Base-by-base conservation (phyloP, 805 yeast species). In the Tetrapisispora fleetii region DNA sequence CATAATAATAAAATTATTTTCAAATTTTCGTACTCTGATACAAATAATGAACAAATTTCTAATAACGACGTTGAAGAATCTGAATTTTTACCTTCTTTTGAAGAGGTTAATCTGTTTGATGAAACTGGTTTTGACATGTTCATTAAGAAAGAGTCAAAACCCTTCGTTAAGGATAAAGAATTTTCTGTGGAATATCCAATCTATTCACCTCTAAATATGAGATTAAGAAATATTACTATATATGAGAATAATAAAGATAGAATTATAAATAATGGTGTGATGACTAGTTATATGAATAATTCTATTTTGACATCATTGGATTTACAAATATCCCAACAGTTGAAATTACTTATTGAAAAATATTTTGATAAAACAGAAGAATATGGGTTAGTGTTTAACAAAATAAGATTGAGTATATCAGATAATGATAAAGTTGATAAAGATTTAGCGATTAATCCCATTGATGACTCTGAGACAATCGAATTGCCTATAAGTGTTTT, bases 231-330 rank as follows among this genome's bases (percentile, higher is more conserved):
- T 48, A 51, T 58, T 11, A 41, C 44, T 3, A 41, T 41, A 8
- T 41, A 30, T 41, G 44, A 41, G 35, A 41, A 41, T 19, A 41
- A 41, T 32, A 41, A 32, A 41, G 44, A 41, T 19, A 41, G 44
- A 30, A 41, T 41, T 21, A 41, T 41, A 17, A 41, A 41, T 17
- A 41, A 19, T 41, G 44, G 44, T 32, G 19, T 17, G 10, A 17
- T 41, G 35, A 11, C 37, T 11, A 43, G 54, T 14, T 43, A 58
- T 27, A 56, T 48, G 33, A 45, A 54, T 8, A 53, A 57, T 35
- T 50, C 52, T 33, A 58, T 63, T 27, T 45, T 60, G 24, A 62
- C 68, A 4, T 64, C 68, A 6, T 50, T 65, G 33, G 69, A 65
- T 46, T 54, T 65, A 41, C 69, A 65, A 48, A 54, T 60, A 3